phyloP scores from a whole-genome alignment of 2,329 filamentous ascomycete genomes.

The Fusarium vanettenii region DNA sequence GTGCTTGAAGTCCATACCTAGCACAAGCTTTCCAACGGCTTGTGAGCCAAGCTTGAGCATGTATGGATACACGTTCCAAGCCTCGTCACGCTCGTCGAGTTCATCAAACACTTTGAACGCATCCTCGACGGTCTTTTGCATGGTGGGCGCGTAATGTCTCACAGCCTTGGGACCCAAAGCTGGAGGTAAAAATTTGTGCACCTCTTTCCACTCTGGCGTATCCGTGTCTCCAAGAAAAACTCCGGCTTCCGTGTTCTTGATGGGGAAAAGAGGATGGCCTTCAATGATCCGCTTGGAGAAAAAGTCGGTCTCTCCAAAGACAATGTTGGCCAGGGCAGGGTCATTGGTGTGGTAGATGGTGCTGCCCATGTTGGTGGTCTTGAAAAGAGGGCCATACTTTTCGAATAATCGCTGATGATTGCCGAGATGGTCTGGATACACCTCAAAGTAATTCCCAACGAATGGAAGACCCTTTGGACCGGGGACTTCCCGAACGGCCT shows the following conservation, averaged over 20 bases:
- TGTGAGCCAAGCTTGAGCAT: slow-evolving; percentile 63
- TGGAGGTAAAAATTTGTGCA: slow-evolving; percentile 72
- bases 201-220: slow-evolving; percentile 59
- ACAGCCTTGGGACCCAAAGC: slow-evolving; percentile 70
- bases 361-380: slow-evolving; percentile 63
- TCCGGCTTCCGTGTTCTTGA: slow-evolving; percentile 56
- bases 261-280: slow-evolving; percentile 58
- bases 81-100: slow-evolving; percentile 60
- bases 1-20: slow-evolving; percentile 60
- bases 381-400: slow-evolving; percentile 63
- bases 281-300: slow-evolving; percentile 66
- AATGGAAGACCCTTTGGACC: slow-evolving; percentile 60
- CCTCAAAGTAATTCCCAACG: slow-evolving; percentile 65
- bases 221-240: slow-evolving; percentile 64
- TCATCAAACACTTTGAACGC: slow-evolving; percentile 62
- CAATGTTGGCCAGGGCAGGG: slow-evolving; percentile 57
- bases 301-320: slow-evolving; percentile 61
- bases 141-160: slow-evolving; percentile 68
- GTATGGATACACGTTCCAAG: slow-evolving; percentile 62
- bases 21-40: slow-evolving; percentile 56
- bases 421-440: slow-evolving; percentile 68
- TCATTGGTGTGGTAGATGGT: slow-evolving; percentile 63
- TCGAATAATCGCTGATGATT: slow-evolving; percentile 67
- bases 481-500: slow-evolving; percentile 60
- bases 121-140: slow-evolving; percentile 66